Base-by-base conservation (phyloP, 1,284 basidiomycete genomes). In the Chondrostereum purpureum region DNA sequence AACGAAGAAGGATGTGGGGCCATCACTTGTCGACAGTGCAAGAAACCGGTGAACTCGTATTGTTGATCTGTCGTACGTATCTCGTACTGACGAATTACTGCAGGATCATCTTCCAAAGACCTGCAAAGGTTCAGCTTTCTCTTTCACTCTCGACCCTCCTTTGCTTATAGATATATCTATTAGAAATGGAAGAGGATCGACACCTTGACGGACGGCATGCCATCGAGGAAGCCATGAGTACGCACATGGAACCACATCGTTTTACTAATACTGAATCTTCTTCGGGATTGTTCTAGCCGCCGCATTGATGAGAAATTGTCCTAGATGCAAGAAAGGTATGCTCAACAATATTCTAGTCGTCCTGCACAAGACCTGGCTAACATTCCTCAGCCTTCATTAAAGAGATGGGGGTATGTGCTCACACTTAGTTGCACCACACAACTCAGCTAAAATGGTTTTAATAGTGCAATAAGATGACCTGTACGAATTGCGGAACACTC, bases 201-300 rank as follows among this genome's bases (percentile, higher is more conserved):
- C 76, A 78, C 45, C 62, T 92, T 5, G 77, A 88, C 61, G 81
- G 75, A 8, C 73, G 80, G 41, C 90, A 93, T 65, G 60, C 73
- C 0, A 72, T 94, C 27, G 91, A 93, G 58, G 91, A 94, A 60
- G 91, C 90, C 3, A 92, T 94, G 90, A 88, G 86, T 85, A 54
- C 39, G 78, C 56, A 10, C 38, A 43, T 45, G 34, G n/a, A 11
- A 11, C 16, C 13, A 36, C 44, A 3, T 41, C 14, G 16, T 23
- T 27, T 34, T 12, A 20, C 34, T 36, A 23, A 8, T 22, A 21
- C n/a, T 36, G 35, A 22, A 44, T 16, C 23, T 47, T 49, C 12
- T n/a, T 46, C 40, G 17, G 39, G 20, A 37, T n/a, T 39, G 42
- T 39, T 48, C 18, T 49, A 88, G 85, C 88, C 24, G 72, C 74